phyloP scores from a whole-genome alignment of 148 eudicot species.

The Gaultheria prostrata region DNA sequence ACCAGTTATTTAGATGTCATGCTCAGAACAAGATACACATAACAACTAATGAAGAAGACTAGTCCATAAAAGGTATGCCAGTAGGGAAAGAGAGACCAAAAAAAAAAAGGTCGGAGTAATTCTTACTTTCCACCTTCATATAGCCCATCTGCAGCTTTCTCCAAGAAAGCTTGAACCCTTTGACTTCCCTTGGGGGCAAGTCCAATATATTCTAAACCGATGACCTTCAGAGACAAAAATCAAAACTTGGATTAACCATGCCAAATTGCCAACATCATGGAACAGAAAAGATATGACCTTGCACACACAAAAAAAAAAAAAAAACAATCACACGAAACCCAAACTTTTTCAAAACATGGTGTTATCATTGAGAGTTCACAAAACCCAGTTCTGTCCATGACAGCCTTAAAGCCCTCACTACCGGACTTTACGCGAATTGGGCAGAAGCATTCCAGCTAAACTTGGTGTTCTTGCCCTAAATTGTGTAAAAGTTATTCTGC shows the following conservation, averaged over 20 bases:
- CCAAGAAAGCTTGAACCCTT: conserved; percentile 81
- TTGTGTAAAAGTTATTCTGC: not conserved
- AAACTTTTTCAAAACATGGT: not conserved
- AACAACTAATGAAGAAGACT: not conserved
- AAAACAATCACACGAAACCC: not conserved
- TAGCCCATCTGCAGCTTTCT: conserved; percentile 88
- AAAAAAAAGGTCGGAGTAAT: not conserved
- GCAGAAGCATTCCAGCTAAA: not conserved
- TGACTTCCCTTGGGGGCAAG: conserved; percentile 90
- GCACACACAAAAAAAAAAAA: no score
- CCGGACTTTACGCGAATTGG: not conserved
- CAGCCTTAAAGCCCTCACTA: not conserved
- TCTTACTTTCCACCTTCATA: conserved; percentile 80
- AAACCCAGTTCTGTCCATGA: not conserved
- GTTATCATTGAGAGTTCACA: not conserved
- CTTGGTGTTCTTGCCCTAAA: not conserved
- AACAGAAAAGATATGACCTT: no score
- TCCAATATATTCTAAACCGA: conserved; percentile 62
- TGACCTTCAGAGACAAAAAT: conserved; percentile 47
- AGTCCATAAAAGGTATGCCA: not conserved
- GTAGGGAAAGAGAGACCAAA: not conserved
- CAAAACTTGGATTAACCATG: not conserved
- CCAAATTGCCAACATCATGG: not conserved
- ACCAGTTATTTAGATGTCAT: not conserved
- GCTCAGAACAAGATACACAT: not conserved